A percentile compares a stretch with the other conserved stretches of the same genome.
Evolutionary conservation across 257 asterid species (phyloP).

Genomic region (Coffea eugenioides): DNA sequence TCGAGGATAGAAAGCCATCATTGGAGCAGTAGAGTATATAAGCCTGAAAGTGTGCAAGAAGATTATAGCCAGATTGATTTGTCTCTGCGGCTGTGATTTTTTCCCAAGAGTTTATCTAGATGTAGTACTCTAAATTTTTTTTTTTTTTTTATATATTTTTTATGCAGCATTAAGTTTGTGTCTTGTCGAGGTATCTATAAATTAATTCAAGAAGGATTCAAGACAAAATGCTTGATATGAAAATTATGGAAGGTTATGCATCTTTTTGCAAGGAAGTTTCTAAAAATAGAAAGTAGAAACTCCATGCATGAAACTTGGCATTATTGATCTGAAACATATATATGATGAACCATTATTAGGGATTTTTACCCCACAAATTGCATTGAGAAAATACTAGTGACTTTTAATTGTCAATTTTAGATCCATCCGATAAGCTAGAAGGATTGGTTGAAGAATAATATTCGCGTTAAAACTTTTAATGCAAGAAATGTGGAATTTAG

Average conservation of each 20-base stretch:
- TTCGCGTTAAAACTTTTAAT: too few relatives aligned
- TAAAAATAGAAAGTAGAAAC: not conserved
- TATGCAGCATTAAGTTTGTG: not conserved
- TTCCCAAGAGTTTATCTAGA: not conserved
- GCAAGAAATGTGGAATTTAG: too few relatives aligned
- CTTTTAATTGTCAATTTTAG: not conserved
- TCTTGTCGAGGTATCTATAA: not conserved
- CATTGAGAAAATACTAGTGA: not conserved
- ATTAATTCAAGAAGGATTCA: not conserved
- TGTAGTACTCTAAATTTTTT: not conserved
- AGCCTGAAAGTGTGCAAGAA: constrained; percentile 43
- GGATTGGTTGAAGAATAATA: not conserved
- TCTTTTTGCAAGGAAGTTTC: not conserved
- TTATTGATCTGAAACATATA: too few relatives aligned
- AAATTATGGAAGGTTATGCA: constrained; percentile 1
- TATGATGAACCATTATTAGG: not conserved
- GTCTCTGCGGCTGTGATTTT: constrained; percentile 58
- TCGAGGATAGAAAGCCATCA: constrained; percentile 12
- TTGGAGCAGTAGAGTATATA: constrained; percentile 26
- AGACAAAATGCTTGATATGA: not conserved
- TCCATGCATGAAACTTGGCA: constrained; percentile 8
- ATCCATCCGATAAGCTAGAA: not conserved
- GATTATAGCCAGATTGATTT: constrained; percentile 60
- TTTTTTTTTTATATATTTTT: not conserved
- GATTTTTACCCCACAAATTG: not conserved